These are phyloP conservation scores for Volvariella surrecta DNA, from an alignment of 1,284 basidiomycete species.

Conservation along the genomic window DNA sequence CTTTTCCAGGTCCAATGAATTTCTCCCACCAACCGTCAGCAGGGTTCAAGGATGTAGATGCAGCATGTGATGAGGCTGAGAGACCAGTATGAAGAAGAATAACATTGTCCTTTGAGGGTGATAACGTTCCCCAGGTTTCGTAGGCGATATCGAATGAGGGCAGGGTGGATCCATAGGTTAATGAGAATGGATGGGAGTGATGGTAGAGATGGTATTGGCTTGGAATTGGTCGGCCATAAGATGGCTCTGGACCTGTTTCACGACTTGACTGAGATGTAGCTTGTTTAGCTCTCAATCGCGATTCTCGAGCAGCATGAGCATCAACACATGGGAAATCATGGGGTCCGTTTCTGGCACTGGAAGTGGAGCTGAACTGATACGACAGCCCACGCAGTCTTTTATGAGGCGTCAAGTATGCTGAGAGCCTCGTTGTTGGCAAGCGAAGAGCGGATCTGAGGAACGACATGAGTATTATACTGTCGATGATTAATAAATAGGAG, in stretches of 20 bases:
- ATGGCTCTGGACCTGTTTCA: constrained; percentile 63
- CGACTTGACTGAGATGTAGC: constrained; percentile 10
- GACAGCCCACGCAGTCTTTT: too few species aligned
- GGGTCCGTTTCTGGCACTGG: too few species aligned
- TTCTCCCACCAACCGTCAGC: constrained; percentile 97
- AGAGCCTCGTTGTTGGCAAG: too few species aligned
- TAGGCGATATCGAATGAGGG: constrained; percentile 87
- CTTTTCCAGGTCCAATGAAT: constrained; percentile 93
- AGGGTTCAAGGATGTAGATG: constrained; percentile 72
- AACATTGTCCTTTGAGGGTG: constrained; percentile 73
- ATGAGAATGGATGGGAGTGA: constrained; percentile 52
- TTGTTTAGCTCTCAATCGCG: constrained; percentile 30
- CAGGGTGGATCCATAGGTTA: constrained; percentile 70
- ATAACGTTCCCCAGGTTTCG: constrained; percentile 95
- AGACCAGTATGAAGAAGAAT: constrained; percentile 97
- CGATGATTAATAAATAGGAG: too few species aligned
- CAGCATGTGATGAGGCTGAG: constrained; percentile 93
- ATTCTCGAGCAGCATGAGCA: constrained; percentile 60
- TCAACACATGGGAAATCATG: constrained; percentile 66
- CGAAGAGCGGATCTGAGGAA: too few species aligned
- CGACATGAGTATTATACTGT: too few species aligned
- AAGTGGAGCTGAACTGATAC: too few species aligned
- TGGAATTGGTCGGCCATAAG: constrained; percentile 70
- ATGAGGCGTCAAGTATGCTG: too few species aligned
- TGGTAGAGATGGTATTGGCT: constrained; percentile 61